A percentile compares a stretch with the other conserved stretches of the same genome.
phyloP scores from a whole-genome alignment of 495 filamentous ascomycete genomes.

The Xeromyces bisporus region DNA sequence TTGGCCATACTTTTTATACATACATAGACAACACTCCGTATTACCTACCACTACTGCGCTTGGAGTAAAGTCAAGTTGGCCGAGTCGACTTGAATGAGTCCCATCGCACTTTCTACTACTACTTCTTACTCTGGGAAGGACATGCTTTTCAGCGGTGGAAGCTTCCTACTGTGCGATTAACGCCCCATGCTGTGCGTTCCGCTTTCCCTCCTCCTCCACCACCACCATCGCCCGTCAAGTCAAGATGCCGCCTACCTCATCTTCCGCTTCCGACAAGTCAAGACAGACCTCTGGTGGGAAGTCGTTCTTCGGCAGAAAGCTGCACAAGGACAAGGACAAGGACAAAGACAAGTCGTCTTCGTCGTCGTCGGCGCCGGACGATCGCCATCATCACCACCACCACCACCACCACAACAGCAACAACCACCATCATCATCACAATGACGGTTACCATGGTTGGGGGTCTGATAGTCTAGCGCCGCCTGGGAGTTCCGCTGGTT shows the following conservation, averaged over 20 bases:
- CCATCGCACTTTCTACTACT: neutral
- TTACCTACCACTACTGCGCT: slow-evolving; percentile 9
- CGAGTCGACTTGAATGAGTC: neutral
- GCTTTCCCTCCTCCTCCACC: too few relatives aligned
- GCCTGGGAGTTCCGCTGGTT: slow-evolving; percentile 39
- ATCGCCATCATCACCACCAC: slow-evolving; percentile 27
- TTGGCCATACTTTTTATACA: too few relatives aligned
- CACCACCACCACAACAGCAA: too few relatives aligned
- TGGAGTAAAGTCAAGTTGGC: too few relatives aligned
- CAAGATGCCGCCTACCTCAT: slow-evolving; percentile 34
- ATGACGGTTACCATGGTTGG: slow-evolving; percentile 12
- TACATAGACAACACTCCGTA: too few relatives aligned
- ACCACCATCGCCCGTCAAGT: slow-evolving; percentile 24
- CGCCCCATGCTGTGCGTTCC: slow-evolving; percentile 27
- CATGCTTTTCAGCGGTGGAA: neutral
- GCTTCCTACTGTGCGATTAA: slow-evolving; percentile 1
- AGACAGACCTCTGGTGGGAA: slow-evolving; percentile 71
- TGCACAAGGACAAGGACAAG: slow-evolving; percentile 64
- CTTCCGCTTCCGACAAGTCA: slow-evolving; percentile 55
- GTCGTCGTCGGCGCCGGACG: slow-evolving; percentile 36
- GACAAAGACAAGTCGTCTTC: too few relatives aligned
- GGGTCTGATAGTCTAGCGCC: slow-evolving; percentile 34
- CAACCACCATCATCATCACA: too few relatives aligned
- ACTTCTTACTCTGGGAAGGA: neutral
- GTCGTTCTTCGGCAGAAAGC: slow-evolving; percentile 68